A percentile compares a stretch with the other conserved stretches of the same genome.
phyloP scores from a whole-genome alignment of 441 rosid genomes.

The Melastoma candidum region DNA sequence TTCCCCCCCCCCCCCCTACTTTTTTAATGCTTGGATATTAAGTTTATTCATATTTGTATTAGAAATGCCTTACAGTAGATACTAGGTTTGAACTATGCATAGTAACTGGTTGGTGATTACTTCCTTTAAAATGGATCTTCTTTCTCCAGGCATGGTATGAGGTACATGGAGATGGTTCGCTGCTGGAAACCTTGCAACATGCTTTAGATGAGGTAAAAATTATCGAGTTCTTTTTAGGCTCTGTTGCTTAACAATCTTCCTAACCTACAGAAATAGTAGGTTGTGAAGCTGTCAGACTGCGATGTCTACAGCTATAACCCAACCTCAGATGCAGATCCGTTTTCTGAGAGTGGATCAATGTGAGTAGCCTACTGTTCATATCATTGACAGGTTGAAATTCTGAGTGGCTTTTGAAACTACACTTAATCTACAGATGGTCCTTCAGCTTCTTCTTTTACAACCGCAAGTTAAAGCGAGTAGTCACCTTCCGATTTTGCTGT shows the following conservation, averaged over 20 bases:
- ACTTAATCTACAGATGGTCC: slow-evolving; percentile 55
- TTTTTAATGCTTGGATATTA: too few species aligned
- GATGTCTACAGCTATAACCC: slow-evolving; percentile 82
- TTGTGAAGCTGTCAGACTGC: slow-evolving; percentile 71
- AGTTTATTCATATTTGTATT: too few species aligned
- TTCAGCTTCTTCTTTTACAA: slow-evolving; percentile 92
- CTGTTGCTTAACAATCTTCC: slow-evolving; percentile 4
- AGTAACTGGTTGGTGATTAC: background rate
- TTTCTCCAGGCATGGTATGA: slow-evolving; percentile 55
- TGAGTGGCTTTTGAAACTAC: too few species aligned
- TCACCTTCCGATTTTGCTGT: slow-evolving; percentile 72
- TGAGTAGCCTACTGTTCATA: slow-evolving; percentile 17
- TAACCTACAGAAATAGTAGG: slow-evolving; percentile 40
- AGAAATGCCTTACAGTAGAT: too few species aligned
- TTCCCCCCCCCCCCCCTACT: too few species aligned
- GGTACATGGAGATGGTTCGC: slow-evolving; percentile 57
- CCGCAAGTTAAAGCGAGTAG: slow-evolving; percentile 75
- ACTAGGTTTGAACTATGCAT: too few species aligned
- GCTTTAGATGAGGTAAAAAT: slow-evolving; percentile 82
- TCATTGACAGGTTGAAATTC: too few species aligned
- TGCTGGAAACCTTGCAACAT: slow-evolving; percentile 62
- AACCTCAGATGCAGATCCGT: slow-evolving; percentile 72
- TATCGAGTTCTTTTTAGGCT: background rate
- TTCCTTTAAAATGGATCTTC: background rate
- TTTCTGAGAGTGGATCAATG: slow-evolving; percentile 79